Conservation (phyloP, 257 asterid species). For the Ajuga chamaepitys region DNA sequence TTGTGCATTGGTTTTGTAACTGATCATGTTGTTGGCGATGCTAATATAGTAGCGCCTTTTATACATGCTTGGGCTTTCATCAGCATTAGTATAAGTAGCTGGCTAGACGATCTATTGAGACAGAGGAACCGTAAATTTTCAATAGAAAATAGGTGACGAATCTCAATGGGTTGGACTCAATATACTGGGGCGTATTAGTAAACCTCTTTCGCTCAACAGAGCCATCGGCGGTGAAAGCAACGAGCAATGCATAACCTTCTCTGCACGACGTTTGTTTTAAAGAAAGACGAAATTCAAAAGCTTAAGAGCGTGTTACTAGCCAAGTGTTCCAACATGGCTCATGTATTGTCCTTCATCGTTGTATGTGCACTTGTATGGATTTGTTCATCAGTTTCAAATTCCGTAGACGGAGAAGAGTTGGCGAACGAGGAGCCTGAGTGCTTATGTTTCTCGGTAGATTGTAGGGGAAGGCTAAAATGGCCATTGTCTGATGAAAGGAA, state of each 20-base stretch:
- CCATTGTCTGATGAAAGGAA: slow-evolving; percentile 32
- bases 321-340: background rate
- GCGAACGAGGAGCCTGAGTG: slow-evolving; percentile 23
- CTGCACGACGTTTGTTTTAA: slow-evolving; percentile 18
- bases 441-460: slow-evolving; percentile 26
- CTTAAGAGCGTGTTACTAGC: background rate
- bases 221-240: background rate
- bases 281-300: background rate
- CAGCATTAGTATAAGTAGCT: background rate
- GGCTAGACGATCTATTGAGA: background rate
- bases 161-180: background rate
- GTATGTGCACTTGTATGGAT: slow-evolving; percentile 20
- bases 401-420: slow-evolving; percentile 7
- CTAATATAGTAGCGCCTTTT: background rate
- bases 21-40: slow-evolving; percentile 8
- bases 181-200: background rate
- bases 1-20: slow-evolving; percentile 14
- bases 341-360: slow-evolving; percentile 18
- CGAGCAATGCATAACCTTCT: background rate
- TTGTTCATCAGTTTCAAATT: slow-evolving; percentile 16
- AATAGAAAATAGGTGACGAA: slow-evolving; percentile 10
- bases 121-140: background rate
- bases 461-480: slow-evolving; percentile 22
- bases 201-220: background rate
- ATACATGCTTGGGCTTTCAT: background rate